phyloP scores from a whole-genome alignment of 2,329 filamentous ascomycete species.

The Fonsecaea pugnacius region DNA sequence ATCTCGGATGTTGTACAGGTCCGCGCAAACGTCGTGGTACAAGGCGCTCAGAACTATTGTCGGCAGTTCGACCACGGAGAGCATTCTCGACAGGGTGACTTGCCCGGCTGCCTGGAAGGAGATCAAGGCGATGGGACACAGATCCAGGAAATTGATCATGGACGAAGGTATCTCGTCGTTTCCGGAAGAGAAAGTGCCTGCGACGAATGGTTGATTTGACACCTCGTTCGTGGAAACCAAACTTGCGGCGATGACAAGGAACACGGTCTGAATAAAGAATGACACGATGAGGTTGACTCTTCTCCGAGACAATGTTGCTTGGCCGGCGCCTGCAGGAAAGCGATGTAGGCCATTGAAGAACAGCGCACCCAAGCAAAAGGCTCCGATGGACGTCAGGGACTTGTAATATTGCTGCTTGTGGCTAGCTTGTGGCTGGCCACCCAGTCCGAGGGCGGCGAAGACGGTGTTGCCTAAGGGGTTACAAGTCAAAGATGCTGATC shows the following conservation, averaged over 20 bases:
- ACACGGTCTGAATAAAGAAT: conserved; percentile 46
- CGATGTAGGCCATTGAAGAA: conserved; percentile 47
- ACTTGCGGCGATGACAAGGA: conserved; percentile 43
- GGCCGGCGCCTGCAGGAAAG: conserved; percentile 40
- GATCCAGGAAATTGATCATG: conserved; percentile 35
- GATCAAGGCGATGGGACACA: conserved; percentile 47
- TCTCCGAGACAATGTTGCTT: conserved; percentile 41
- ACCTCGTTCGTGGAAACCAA: conserved; percentile 45
- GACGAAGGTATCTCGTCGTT: conserved; percentile 17
- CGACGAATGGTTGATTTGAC: conserved; percentile 36
- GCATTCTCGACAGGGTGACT: conserved; percentile 48
- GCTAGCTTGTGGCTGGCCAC: conserved; percentile 45
- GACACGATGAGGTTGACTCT: conserved; percentile 47
- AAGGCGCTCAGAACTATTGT: conserved; percentile 53
- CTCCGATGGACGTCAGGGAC: conserved; percentile 46
- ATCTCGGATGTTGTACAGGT: conserved; percentile 43
- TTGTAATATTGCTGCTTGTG: conserved; percentile 50
- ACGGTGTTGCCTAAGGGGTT: conserved; percentile 47
- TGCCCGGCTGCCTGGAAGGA: conserved; percentile 50
- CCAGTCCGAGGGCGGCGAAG: conserved; percentile 50
- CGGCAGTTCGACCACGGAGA: conserved; percentile 51
- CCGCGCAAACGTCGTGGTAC: conserved; percentile 52
- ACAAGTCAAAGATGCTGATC: background rate
- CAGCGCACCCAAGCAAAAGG: conserved; percentile 47
- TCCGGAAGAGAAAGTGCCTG: conserved; percentile 36